These are phyloP conservation scores for Tripidium arundinaceum DNA, from an alignment of 202 grass and related monocot species.

Conservation along the genomic window DNA sequence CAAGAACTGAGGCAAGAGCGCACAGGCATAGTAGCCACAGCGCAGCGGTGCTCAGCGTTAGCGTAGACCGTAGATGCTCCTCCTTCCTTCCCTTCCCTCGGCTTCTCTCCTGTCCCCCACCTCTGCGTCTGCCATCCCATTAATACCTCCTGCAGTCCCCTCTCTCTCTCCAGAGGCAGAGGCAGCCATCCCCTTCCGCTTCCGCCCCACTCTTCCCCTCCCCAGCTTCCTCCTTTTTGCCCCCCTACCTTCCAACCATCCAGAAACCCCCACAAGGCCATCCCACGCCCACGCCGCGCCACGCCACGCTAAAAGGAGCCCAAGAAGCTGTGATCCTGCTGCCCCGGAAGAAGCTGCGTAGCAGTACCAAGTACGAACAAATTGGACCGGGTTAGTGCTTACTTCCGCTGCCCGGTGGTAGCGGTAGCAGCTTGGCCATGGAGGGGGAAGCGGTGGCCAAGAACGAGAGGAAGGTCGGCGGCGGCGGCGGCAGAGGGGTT, in stretches of 20 bases:
- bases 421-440: conserved; percentile 22
- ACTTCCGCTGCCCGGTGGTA: not conserved
- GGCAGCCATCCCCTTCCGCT: conserved; percentile 6
- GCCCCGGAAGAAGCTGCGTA: conserved; percentile 33
- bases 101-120: conserved; percentile 16
- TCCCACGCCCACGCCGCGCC: not conserved
- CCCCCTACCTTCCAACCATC: conserved; percentile 41
- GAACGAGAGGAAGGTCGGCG: conserved; percentile 35
- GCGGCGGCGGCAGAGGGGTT: conserved; percentile 18
- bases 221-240: conserved; percentile 52
- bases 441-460: conserved; percentile 42
- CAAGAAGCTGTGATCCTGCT: conserved; percentile 35
- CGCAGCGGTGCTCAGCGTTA: not conserved
- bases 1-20: not conserved
- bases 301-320: conserved; percentile 9
- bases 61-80: conserved; percentile 3
- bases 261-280: conserved; percentile 25
- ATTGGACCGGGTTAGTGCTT: conserved; percentile 9
- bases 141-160: conserved; percentile 40
- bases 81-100: not conserved
- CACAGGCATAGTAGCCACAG: not conserved
- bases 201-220: not conserved
- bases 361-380: conserved; percentile 6
- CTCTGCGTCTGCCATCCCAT: conserved; percentile 21
- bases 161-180: conserved; percentile 1